Percentiles rank a stretch among this genome's conserved stretches.
Conservation (phyloP, 257 asterid species). For the Solanum ossicruentum region DNA sequence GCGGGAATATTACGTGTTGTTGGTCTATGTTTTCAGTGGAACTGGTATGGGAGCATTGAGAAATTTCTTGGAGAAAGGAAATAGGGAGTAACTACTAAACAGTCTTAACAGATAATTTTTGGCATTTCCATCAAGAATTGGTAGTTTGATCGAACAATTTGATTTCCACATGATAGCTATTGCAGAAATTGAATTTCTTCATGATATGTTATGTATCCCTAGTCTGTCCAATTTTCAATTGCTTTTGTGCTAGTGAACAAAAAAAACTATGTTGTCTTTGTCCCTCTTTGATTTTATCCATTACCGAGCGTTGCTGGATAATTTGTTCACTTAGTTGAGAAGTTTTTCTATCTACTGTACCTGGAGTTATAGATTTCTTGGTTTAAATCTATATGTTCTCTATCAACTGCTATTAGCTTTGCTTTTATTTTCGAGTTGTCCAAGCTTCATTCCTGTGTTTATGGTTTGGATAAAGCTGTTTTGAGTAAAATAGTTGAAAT, state of each 20-base stretch:
- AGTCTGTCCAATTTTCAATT: background rate
- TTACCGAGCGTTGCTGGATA: background rate
- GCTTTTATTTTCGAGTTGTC: background rate
- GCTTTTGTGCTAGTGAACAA: background rate
- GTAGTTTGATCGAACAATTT: background rate
- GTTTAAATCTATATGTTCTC: background rate
- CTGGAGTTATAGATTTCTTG: background rate
- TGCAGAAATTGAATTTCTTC: background rate
- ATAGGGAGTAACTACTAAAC: background rate
- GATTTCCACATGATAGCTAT: background rate
- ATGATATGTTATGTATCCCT: background rate
- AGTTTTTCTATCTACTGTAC: background rate
- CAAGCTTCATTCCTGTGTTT: background rate
- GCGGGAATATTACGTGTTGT: constrained; percentile 50
- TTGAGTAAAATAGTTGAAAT: background rate
- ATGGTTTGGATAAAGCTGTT: background rate
- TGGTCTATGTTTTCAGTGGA: constrained; percentile 77
- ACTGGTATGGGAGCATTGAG: constrained; percentile 66
- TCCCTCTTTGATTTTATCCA: background rate
- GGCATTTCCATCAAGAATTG: background rate
- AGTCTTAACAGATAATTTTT: background rate
- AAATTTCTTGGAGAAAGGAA: constrained; percentile 43
- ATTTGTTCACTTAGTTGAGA: background rate
- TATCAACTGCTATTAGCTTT: background rate
- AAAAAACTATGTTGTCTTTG: background rate